phyloP scores from a whole-genome alignment of 2,329 filamentous ascomycete genomes.

The Pseudocercospora crystallina region DNA sequence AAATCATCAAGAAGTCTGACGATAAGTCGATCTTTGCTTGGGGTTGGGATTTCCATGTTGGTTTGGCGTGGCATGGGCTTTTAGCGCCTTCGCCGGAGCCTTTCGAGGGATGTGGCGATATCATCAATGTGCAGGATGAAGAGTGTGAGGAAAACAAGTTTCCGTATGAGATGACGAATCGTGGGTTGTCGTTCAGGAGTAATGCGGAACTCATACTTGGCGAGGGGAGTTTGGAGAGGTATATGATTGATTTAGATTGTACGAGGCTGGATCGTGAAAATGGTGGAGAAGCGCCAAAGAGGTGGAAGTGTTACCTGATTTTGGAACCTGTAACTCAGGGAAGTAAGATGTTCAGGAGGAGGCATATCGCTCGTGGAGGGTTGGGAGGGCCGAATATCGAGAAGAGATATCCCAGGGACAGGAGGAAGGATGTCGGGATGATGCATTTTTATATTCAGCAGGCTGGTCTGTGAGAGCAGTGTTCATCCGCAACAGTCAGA shows the following conservation, averaged over 20 bases:
- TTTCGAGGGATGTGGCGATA: conserved; percentile 8
- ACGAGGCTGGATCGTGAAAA: neutral
- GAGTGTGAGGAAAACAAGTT: conserved; percentile 10
- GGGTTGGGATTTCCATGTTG: conserved; percentile 1
- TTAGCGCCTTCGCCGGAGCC: conserved; percentile 12
- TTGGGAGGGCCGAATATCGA: neutral
- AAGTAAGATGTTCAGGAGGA: conserved; percentile 1
- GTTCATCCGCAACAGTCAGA: too few species aligned
- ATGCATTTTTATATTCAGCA: conserved; percentile 11
- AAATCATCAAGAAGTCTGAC: conserved; percentile 21
- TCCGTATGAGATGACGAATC: conserved; percentile 14
- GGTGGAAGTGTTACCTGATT: conserved; percentile 8
- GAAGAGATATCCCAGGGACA: conserved; percentile 7
- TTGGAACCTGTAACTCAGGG: conserved; percentile 4
- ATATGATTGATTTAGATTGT: conserved; percentile 12
- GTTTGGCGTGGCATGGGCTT: conserved; percentile 10
- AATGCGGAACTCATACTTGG: conserved; percentile 1
- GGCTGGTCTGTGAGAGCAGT: conserved; percentile 2
- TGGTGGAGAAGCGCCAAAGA: neutral
- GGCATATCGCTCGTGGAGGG: conserved; percentile 1
- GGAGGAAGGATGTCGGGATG: conserved; percentile 1
- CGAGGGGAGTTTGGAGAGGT: conserved; percentile 8
- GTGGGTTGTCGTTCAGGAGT: conserved; percentile 2
- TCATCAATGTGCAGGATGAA: conserved; percentile 7
- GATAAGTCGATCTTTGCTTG: conserved; percentile 16